Evolutionary conservation across 176 grass and related monocot species (phyloP).

Genomic region (Elymus sibiricus): DNA sequence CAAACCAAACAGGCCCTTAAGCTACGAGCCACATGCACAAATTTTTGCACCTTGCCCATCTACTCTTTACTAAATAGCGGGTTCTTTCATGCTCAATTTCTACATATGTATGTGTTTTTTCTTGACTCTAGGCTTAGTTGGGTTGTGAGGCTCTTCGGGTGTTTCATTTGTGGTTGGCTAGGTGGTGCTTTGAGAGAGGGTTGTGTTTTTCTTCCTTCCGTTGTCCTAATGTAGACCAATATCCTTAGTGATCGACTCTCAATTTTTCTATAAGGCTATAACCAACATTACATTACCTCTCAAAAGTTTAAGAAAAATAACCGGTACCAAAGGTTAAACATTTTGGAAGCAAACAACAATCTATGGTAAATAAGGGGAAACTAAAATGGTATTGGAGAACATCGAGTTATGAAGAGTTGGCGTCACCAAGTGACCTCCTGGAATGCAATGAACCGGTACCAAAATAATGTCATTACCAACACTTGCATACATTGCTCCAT

Average conservation of each 20-base stretch:
- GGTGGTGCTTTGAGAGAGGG: background rate
- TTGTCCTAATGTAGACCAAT: background rate
- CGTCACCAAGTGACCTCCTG: background rate
- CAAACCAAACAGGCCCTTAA: no score
- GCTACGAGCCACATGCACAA: no score
- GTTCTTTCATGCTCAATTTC: no score
- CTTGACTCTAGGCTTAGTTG: no score
- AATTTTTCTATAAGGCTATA: background rate
- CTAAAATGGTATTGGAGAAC: background rate
- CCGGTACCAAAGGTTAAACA: background rate
- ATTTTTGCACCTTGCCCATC: no score
- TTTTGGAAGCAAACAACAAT: background rate
- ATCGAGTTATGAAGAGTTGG: background rate
- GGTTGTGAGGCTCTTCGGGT: no score
- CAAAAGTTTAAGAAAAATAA: background rate
- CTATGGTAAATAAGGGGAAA: background rate
- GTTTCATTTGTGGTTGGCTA: no score
- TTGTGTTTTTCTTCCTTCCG: background rate
- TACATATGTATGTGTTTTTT: no score
- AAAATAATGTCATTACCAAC: background rate
- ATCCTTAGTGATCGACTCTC: background rate
- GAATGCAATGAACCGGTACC: background rate
- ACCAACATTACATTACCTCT: background rate
- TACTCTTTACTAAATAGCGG: no score
- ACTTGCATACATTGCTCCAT: background rate